Evolutionary conservation across 2,329 filamentous ascomycete species (phyloP).

Genomic region (Monilinia vaccinii-corymbosi): DNA sequence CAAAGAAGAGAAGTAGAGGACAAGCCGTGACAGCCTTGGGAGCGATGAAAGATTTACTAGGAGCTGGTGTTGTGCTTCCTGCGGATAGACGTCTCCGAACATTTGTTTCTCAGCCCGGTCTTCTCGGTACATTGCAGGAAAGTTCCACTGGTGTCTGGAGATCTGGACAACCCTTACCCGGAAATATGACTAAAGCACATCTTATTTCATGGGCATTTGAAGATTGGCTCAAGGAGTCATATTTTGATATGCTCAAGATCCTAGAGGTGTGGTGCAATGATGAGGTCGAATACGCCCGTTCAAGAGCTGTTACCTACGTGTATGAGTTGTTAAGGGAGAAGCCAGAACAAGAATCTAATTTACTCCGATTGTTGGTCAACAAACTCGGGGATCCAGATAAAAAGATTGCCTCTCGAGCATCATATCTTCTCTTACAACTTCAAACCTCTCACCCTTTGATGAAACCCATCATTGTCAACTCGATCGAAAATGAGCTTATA

Average conservation of each 20-base stretch:
- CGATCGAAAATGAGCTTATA: slow-evolving; percentile 79
- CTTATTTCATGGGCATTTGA: slow-evolving; percentile 86
- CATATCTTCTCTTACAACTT: slow-evolving; percentile 86
- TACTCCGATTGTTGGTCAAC: slow-evolving; percentile 85
- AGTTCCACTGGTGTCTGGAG: slow-evolving; percentile 52
- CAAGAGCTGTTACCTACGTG: slow-evolving; percentile 80
- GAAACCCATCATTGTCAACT: slow-evolving; percentile 79
- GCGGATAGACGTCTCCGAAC: slow-evolving; percentile 69
- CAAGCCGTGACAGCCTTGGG: slow-evolving; percentile 89
- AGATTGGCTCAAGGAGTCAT: slow-evolving; percentile 88
- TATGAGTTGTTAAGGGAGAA: slow-evolving; percentile 90
- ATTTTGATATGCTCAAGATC: slow-evolving; percentile 87
- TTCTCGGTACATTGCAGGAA: slow-evolving; percentile 62
- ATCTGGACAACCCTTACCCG: slow-evolving; percentile 60
- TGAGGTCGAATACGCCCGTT: slow-evolving; percentile 88
- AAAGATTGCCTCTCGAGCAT: slow-evolving; percentile 90
- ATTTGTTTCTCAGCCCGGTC: slow-evolving; percentile 70
- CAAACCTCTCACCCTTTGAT: slow-evolving; percentile 84
- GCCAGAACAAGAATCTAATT: slow-evolving; percentile 92
- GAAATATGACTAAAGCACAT: slow-evolving; percentile 64
- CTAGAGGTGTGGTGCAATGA: slow-evolving; percentile 91
- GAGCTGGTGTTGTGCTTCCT: slow-evolving; percentile 78
- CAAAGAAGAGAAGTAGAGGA: slow-evolving; percentile 87
- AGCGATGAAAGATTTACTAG: slow-evolving; percentile 88
- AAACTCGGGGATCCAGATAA: slow-evolving; percentile 93